Conservation (phyloP, 2,329 filamentous ascomycete species). For the Orbilia javanica region DNA sequence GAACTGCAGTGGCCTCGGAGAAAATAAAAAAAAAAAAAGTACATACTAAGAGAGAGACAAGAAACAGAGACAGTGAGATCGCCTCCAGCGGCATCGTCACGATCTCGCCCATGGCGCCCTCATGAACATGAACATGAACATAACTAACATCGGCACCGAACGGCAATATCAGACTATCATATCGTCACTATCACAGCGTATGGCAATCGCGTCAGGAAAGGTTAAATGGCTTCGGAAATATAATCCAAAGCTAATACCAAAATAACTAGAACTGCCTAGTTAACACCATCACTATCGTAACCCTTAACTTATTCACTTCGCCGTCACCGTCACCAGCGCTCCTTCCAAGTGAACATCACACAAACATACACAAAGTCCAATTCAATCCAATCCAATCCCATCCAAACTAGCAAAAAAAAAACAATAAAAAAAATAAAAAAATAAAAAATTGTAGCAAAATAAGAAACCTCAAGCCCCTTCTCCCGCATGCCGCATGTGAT, state of each 20-base stretch:
- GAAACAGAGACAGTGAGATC: too few relatives aligned
- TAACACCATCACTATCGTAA: not conserved
- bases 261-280: not conserved
- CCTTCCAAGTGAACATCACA: slow-evolving; percentile 16
- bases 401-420: not conserved
- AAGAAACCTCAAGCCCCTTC: too few relatives aligned
- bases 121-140: not conserved
- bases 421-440: too few relatives aligned
- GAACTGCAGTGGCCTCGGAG: not conserved
- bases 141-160: not conserved
- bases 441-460: not conserved
- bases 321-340: not conserved
- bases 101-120: not conserved
- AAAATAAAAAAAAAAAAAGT: not conserved
- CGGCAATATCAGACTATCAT: slow-evolving; percentile 9
- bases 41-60: too few relatives aligned
- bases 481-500: slow-evolving; percentile 15
- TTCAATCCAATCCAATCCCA: too few relatives aligned
- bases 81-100: not conserved
- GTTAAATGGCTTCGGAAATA: not conserved
- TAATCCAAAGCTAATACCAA: not conserved
- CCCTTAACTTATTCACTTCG: not conserved
- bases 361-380: slow-evolving; percentile 5
- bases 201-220: slow-evolving; percentile 7
- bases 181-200: slow-evolving; percentile 18